Evolutionary conservation across 768 basidiomycete genomes (phyloP).

Genomic region (Xerocomus spinulosus): DNA sequence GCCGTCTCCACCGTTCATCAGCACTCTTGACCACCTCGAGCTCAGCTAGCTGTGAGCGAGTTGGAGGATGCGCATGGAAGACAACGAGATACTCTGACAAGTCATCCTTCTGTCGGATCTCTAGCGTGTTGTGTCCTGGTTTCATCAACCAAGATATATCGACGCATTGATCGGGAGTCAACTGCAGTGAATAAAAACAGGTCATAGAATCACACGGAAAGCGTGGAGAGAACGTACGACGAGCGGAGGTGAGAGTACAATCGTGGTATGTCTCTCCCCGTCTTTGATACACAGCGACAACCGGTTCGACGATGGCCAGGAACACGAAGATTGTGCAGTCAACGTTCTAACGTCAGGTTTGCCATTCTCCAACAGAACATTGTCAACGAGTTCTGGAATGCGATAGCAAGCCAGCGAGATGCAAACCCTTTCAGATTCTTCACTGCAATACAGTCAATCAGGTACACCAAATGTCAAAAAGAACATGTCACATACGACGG

Average conservation of each 20-base stretch:
- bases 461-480: neutral
- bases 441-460: conserved; percentile 20
- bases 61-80: conserved; percentile 49
- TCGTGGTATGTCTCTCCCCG: conserved; percentile 2
- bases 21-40: conserved; percentile 9
- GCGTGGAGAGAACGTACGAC: conserved; percentile 31
- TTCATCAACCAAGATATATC: conserved; percentile 47
- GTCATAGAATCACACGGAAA: neutral
- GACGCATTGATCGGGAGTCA: conserved; percentile 45
- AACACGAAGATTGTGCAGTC: conserved; percentile 28
- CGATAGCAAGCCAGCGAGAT: conserved; percentile 45
- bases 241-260: conserved; percentile 30
- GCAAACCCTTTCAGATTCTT: conserved; percentile 36
- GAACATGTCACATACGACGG: conserved; percentile 29
- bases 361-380: conserved; percentile 10
- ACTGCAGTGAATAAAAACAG: conserved; percentile 24
- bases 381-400: conserved; percentile 22
- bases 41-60: conserved; percentile 37
- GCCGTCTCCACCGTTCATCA: conserved; percentile 21
- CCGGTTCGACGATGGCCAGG: conserved; percentile 40
- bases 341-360: conserved; percentile 16
- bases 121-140: conserved; percentile 39
- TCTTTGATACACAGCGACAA: conserved; percentile 14
- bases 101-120: conserved; percentile 40
- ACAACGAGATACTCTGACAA: conserved; percentile 44